Conservation (phyloP, 1,139 yeast species). For the Yamadazyma spencermartinsiae region DNA sequence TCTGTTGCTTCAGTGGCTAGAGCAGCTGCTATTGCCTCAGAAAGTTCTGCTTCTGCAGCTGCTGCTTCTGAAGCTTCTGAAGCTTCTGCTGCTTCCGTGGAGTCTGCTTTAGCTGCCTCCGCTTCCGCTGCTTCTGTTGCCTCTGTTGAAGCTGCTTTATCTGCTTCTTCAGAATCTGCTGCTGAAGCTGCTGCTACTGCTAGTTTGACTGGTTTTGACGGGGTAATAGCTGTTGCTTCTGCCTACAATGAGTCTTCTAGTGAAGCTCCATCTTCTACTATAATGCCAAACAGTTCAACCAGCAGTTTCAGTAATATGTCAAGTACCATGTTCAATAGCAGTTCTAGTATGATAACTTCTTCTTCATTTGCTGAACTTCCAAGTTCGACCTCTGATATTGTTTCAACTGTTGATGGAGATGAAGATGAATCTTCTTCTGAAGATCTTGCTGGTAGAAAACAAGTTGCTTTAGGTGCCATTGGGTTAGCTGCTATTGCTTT, state of each 20-base stretch:
- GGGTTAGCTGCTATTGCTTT: constrained; percentile 52
- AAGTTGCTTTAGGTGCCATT: constrained; percentile 38
- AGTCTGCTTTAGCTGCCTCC: constrained; percentile 20
- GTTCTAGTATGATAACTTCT: constrained; percentile 12
- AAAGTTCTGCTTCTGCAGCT: constrained; percentile 18
- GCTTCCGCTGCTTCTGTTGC: constrained; percentile 17
- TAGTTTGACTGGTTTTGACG: constrained; percentile 38
- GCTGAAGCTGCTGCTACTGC: constrained; percentile 17
- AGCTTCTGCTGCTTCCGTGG: constrained; percentile 14
- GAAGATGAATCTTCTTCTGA: constrained; percentile 15
- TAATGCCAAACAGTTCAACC: constrained; percentile 8
- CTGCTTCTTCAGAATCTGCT: constrained; percentile 16
- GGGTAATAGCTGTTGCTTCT: constrained; percentile 50
- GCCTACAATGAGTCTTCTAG: constrained; percentile 20
- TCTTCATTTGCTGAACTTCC: constrained; percentile 10
- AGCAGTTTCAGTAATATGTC: constrained; percentile 13
- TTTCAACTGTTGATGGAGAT: constrained; percentile 17
- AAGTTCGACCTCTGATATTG: constrained; percentile 16
- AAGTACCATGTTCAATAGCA: constrained; percentile 11
- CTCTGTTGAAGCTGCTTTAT: constrained; percentile 14
- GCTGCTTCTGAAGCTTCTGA: too few relatives aligned
- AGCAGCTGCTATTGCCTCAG: constrained; percentile 19
- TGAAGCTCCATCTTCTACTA: constrained; percentile 8
- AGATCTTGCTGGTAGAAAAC: constrained; percentile 36
- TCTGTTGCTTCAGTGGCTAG: constrained; percentile 20